Conservation (phyloP, 1,284 basidiomycete genomes). For the Phlebopus sp. region DNA sequence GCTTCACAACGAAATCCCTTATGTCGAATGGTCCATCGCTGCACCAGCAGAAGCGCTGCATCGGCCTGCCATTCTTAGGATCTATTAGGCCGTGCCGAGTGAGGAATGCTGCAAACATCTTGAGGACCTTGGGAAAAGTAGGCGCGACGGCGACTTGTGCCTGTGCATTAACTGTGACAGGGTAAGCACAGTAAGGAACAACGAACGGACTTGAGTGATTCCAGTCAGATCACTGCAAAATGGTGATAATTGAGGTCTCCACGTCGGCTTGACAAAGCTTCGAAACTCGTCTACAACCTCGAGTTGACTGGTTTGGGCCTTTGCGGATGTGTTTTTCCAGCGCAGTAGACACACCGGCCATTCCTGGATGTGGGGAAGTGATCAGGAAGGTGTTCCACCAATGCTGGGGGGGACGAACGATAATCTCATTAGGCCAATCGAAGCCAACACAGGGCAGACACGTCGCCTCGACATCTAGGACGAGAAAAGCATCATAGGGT, state of each 20-base stretch:
- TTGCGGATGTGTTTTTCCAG: constrained; percentile 67
- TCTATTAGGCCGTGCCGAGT: constrained; percentile 64
- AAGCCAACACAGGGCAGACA: constrained; percentile 67
- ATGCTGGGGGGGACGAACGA: constrained; percentile 50
- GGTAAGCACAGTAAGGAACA: constrained; percentile 4
- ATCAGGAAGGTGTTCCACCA: constrained; percentile 20
- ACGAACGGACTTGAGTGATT: constrained; percentile 76
- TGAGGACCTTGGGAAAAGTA: constrained; percentile 69
- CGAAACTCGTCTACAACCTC: constrained; percentile 80
- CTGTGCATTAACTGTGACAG: constrained; percentile 40
- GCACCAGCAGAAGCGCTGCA: constrained; percentile 71
- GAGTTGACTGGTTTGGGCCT: constrained; percentile 54
- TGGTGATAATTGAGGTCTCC: constrained; percentile 74
- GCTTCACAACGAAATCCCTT: constrained; percentile 82
- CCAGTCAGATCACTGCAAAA: constrained; percentile 91
- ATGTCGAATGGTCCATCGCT: constrained; percentile 82
- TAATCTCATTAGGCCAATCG: constrained; percentile 90
- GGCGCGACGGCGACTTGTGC: constrained; percentile 79
- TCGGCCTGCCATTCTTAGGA: constrained; percentile 48
- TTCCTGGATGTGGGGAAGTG: constrained; percentile 50
- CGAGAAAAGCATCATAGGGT: constrained; percentile 67
- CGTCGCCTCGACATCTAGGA: constrained; percentile 90
- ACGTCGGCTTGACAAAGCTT: constrained; percentile 85
- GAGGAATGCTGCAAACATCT: constrained; percentile 67
- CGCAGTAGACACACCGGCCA: constrained; percentile 85